A percentile compares a stretch with the other conserved stretches of the same genome.
These are phyloP conservation scores for Clohesyomyces aquaticus DNA, from an alignment of 495 filamentous ascomycete species.

Conservation along the genomic window DNA sequence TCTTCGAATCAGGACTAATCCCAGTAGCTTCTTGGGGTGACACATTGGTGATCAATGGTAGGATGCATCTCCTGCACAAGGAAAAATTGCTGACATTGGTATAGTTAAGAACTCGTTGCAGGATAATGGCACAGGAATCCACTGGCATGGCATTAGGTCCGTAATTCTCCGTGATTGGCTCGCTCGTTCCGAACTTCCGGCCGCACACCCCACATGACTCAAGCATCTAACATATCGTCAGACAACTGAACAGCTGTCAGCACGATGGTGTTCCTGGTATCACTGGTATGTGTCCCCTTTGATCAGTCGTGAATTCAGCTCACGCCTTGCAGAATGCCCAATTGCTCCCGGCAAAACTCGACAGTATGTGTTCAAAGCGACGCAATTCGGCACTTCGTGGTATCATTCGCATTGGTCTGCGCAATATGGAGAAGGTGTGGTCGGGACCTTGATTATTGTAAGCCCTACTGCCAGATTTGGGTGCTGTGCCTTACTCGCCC, in stretches of 20 bases:
- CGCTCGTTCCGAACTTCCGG: background rate
- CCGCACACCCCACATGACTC: background rate
- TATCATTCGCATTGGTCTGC: constrained; percentile 47
- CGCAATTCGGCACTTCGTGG: constrained; percentile 48
- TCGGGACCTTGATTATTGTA: constrained; percentile 46
- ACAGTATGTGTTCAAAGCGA: constrained; percentile 45
- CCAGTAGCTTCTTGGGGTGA: constrained; percentile 45
- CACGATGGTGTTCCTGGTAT: constrained; percentile 47
- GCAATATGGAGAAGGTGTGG: constrained; percentile 48
- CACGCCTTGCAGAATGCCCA: constrained; percentile 36
- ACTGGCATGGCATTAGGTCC: constrained; percentile 47
- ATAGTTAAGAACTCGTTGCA: constrained; percentile 44
- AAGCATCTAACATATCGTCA: background rate
- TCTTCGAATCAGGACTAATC: background rate
- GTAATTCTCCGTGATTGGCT: background rate
- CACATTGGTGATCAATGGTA: constrained; percentile 41
- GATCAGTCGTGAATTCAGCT: background rate
- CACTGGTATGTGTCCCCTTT: constrained; percentile 37
- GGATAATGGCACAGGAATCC: constrained; percentile 48
- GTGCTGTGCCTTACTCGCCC: background rate
- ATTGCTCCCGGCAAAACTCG: constrained; percentile 45
- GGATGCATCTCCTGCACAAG: background rate
- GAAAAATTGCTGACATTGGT: background rate
- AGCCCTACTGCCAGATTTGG: background rate
- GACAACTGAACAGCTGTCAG: constrained; percentile 41